Base-by-base conservation (phyloP, 495 filamentous ascomycete species). In the Xylona heveae region DNA sequence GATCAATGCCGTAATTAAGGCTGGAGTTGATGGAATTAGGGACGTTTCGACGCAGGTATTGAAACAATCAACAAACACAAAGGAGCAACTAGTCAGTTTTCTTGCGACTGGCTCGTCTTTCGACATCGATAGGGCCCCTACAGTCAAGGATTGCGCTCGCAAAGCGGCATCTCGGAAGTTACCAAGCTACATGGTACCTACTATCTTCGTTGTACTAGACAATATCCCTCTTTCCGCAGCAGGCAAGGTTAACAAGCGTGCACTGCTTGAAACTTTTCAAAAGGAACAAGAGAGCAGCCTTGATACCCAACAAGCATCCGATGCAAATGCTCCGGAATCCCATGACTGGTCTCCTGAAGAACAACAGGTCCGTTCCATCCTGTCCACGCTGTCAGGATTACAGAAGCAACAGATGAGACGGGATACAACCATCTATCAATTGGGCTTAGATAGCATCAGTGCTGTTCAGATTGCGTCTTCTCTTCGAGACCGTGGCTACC, bases 361-460 rank as follows among this genome's bases (percentile, higher is more conserved):
- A n/a, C n/a, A n/a, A n/a, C n/a, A n/a, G n/a, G n/a, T n/a, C n/a
- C n/a, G 8, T 7, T 7, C 7, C 13, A 25, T 25, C 23, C 23
- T 25, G 7, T 33, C 36, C 18, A 15, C 19, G 9, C 24, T 38
- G 16, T 25, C 36, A 7, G 36, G 22, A 12, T 10, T 16, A 3
- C 7, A 8, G 5, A 22, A 15, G 12, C 28, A 34, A 1, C 21
- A 37, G 0, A 52, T 58, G n/a, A 1, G 21, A 10, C 40, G 34
- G 6, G 19, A 28, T 10, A 53, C 52, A 1, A 46, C 55, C 7
- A 55, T 58, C 10, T 56, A 48, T 34, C 52, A 47, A 27, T 41
- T 57, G 4, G 55, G 55, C 1, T 37, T 58, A 1, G 55, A 58
- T 33, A 58, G 55, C 27, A 48, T 58, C 21, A 57, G 48, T 34